Evolutionary conservation across 2,329 filamentous ascomycete genomes (phyloP), one percentile per base, ranked within the genome.

Genomic region (Talaromyces islandicus): DNA sequence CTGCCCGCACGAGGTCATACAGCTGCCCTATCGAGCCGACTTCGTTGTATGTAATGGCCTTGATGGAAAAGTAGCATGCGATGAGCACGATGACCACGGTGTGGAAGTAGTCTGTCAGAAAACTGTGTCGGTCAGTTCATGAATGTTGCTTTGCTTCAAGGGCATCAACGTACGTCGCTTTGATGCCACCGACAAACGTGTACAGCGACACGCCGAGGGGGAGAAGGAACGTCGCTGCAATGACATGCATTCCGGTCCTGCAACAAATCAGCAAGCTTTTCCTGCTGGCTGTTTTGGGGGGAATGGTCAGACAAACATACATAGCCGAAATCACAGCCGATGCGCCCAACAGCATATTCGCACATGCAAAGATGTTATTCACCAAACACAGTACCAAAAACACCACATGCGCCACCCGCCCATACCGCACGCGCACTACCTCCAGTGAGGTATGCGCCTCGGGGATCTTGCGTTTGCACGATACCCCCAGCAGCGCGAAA

Each of bases 361-460:
- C 78, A 29, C 79, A 76, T 0, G 78, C 80, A 41, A 84, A 78
- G 41, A 83, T 78, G 63, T 84, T 83, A 68, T 83, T 83, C 32
- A 83, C 73, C 9, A 84, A 66, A 57, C 80, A 82, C 0, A 83
- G 71, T 0, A 77, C 73, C 63, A 83, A 83, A 69, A 77, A 83
- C 0, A 83, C 79, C 17, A 81, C 69, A 63, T 84, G 82, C 0
- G 79, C 81, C 0, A 72, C 57, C 0, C 71, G 68, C 6, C 73
- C 80, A 55, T 83, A 82, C 56, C 80, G 75, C 27, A 83, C 80
- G 1, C 80, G 73, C 1, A 84, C 78, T 38, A 84, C 79, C 57
- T 84, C 81, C 0, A 84, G 69, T 0, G 82, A 73, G 0, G 82
- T 84, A 60, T 84, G 81, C 0, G 82, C 82, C 58, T 83, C 77